Conservation (phyloP, 1,284 basidiomycete species). For the Ustilago nuda region DNA sequence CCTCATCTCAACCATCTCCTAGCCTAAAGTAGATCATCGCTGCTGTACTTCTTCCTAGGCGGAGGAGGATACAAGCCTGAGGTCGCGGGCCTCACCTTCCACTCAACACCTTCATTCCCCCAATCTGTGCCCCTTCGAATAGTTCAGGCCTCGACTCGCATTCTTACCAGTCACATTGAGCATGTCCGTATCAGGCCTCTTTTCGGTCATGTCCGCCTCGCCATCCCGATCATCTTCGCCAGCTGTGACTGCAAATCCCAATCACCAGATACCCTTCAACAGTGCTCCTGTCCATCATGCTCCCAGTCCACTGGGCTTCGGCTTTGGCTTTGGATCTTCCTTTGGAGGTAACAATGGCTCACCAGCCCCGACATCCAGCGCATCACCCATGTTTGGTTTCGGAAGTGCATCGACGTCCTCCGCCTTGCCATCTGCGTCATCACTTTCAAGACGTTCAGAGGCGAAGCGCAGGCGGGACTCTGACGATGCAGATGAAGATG, state of each 20-base stretch:
- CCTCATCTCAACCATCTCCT: neutral
- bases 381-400: slow-evolving; percentile 32
- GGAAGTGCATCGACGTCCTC: slow-evolving; percentile 13
- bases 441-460: slow-evolving; percentile 38
- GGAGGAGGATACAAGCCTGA: neutral
- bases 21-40: neutral
- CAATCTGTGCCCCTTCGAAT: neutral
- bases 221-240: slow-evolving; percentile 51
- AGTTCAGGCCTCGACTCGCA: neutral
- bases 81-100: neutral
- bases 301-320: slow-evolving; percentile 55
- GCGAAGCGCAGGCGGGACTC: slow-evolving; percentile 49
- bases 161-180: slow-evolving; percentile 1
- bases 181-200: slow-evolving; percentile 35
- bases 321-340: slow-evolving; percentile 57
- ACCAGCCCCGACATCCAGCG: slow-evolving; percentile 17
- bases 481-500: slow-evolving; percentile 36
- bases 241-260: slow-evolving; percentile 35
- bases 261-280: slow-evolving; percentile 58
- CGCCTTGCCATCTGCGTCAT: slow-evolving; percentile 10
- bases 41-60: neutral
- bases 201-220: slow-evolving; percentile 43
- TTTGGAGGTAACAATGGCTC: slow-evolving; percentile 46
- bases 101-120: neutral
- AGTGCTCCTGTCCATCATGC: slow-evolving; percentile 55